Conservation (phyloP, 495 filamentous ascomycete species). For the Physcia stellaris region DNA sequence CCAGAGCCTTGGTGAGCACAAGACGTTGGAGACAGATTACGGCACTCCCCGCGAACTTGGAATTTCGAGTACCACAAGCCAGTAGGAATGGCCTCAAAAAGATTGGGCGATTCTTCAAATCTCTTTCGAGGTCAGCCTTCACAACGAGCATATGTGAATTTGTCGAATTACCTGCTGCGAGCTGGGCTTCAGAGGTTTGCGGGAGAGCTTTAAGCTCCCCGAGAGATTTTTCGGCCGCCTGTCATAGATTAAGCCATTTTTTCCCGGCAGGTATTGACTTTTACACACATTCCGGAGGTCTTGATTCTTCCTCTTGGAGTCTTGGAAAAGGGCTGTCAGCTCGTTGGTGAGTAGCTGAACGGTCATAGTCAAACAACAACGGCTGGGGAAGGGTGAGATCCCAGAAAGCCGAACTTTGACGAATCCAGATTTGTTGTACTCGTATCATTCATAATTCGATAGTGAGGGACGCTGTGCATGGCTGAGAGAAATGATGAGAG, state of each 20-base stretch:
- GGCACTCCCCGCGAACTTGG: conserved; percentile 74
- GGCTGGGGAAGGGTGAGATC: too few species aligned
- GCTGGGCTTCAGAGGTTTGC: conserved; percentile 64
- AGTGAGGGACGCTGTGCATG: too few species aligned
- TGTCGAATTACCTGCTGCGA: conserved; percentile 57
- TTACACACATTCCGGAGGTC: conserved; percentile 67
- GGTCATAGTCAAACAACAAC: conserved; percentile 77
- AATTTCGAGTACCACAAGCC: conserved; percentile 78
- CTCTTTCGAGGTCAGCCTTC: conserved; percentile 33
- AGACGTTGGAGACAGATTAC: conserved; percentile 81
- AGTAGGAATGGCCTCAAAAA: conserved; percentile 89
- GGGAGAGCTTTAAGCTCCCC: conserved; percentile 76
- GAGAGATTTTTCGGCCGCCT: conserved; percentile 90
- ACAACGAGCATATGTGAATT: neutral
- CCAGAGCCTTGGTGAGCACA: conserved; percentile 63
- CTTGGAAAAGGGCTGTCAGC: conserved; percentile 83
- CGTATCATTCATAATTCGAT: too few species aligned
- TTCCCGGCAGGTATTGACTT: too few species aligned
- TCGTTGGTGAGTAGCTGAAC: conserved; percentile 81
- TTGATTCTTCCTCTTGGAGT: conserved; percentile 83
- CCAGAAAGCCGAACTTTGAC: too few species aligned
- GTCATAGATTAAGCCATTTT: too few species aligned
- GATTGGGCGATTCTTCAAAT: conserved; percentile 64
- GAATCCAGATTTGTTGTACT: too few species aligned
- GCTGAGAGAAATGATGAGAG: too few species aligned